phyloP scores from a whole-genome alignment of 2,329 filamentous ascomycete genomes.

The Teratosphaeriaceae sp. region DNA sequence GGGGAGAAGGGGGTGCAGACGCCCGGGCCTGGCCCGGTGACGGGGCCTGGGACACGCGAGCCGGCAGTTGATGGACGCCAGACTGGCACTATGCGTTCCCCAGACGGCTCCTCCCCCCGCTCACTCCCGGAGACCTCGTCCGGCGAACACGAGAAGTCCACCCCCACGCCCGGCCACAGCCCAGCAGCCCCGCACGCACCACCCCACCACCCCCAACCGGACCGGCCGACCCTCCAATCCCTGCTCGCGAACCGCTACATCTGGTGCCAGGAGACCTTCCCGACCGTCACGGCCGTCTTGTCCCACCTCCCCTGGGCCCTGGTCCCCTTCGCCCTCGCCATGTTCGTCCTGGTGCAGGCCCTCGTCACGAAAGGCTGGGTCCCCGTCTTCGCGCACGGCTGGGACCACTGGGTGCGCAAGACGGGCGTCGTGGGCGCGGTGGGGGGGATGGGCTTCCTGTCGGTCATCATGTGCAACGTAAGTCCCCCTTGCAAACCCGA shows the following conservation, averaged over 20 bases:
- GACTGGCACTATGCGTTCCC: too few relatives aligned
- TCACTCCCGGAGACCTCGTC: too few relatives aligned
- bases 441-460: constrained; percentile 67
- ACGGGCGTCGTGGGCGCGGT: constrained; percentile 63
- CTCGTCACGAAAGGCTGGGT: constrained; percentile 71
- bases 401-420: constrained; percentile 64
- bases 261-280: constrained; percentile 66
- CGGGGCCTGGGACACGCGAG: too few relatives aligned
- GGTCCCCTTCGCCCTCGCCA: constrained; percentile 64
- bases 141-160: too few relatives aligned
- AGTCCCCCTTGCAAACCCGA: constrained; percentile 36
- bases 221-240: constrained; percentile 46
- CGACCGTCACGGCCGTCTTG: constrained; percentile 59
- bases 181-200: not conserved
- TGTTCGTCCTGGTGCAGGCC: constrained; percentile 69
- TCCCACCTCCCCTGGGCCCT: constrained; percentile 61
- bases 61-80: too few relatives aligned
- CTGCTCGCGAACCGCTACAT: constrained; percentile 39
- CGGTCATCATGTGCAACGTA: constrained; percentile 65
- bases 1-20: constrained; percentile 7
- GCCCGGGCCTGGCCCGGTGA: too few relatives aligned
- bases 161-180: too few relatives aligned
- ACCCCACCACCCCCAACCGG: constrained; percentile 9
- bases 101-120: too few relatives aligned
- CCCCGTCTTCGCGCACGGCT: constrained; percentile 63